Evolutionary conservation across 306 rosid species (phyloP).

Genomic region (Prunus campanulata): DNA sequence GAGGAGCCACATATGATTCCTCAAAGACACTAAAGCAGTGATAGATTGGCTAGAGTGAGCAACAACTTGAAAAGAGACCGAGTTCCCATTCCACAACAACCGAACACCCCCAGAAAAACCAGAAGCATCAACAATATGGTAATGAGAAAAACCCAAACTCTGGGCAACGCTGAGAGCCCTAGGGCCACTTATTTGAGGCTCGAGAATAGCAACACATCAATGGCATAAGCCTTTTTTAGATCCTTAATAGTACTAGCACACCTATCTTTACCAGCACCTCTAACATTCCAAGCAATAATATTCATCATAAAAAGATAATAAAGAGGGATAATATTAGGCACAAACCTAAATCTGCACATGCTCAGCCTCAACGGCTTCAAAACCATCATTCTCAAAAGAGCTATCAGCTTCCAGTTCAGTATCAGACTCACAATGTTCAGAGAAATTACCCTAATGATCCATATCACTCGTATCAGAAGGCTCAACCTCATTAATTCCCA

Average conservation of each 20-base stretch:
- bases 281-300: not conserved
- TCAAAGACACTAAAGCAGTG: too few relatives aligned
- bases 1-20: too few relatives aligned
- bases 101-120: too few relatives aligned
- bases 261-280: not conserved
- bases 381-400: too few relatives aligned
- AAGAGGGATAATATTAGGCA: not conserved
- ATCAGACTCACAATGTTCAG: too few relatives aligned
- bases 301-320: not conserved
- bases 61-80: too few relatives aligned
- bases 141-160: not conserved
- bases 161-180: not conserved
- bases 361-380: not conserved
- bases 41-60: too few relatives aligned
- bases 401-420: too few relatives aligned
- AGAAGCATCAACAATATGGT: not conserved
- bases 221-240: not conserved
- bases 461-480: too few relatives aligned
- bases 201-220: not conserved
- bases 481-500: too few relatives aligned
- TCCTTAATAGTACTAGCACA: not conserved
- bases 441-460: too few relatives aligned
- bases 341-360: not conserved
- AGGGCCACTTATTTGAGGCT: not conserved
- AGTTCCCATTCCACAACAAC: too few relatives aligned